phyloP scores from a whole-genome alignment of 306 rosid genomes.

The Urtica urens region DNA sequence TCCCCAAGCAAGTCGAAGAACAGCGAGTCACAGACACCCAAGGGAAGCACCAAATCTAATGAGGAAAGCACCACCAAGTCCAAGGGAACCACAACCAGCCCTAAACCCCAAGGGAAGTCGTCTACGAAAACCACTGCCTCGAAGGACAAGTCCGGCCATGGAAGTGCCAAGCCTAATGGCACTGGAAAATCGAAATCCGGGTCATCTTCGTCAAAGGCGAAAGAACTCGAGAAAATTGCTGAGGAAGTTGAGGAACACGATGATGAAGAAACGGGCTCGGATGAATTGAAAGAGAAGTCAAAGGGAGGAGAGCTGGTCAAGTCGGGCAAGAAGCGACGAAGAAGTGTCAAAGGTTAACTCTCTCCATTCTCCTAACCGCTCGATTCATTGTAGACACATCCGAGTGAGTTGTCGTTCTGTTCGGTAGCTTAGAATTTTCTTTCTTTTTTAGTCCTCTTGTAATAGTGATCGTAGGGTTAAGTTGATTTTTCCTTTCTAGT shows the following conservation, averaged over 20 bases:
- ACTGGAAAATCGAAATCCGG: constrained; percentile 41
- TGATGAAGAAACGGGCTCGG: constrained; percentile 22
- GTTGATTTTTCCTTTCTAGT: constrained; percentile 10
- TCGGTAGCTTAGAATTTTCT: too few species aligned
- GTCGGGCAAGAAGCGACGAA: constrained; percentile 65
- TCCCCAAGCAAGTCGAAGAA: constrained; percentile 36
- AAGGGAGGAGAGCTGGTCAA: constrained; percentile 48
- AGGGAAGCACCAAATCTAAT: constrained; percentile 42
- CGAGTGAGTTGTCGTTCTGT: too few species aligned
- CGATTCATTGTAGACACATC: constrained; percentile 20
- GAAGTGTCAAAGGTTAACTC: constrained; percentile 32
- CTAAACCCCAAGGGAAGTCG: constrained; percentile 42
- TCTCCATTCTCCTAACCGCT: not conserved
- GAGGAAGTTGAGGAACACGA: constrained; percentile 34
- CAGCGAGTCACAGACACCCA: constrained; percentile 27
- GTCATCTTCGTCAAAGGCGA: constrained; percentile 29
- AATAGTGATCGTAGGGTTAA: constrained; percentile 24
- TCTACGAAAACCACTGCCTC: constrained; percentile 36
- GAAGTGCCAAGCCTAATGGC: constrained; percentile 40
- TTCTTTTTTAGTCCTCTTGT: constrained; percentile 23
- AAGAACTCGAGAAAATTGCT: constrained; percentile 25
- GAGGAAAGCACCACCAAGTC: constrained; percentile 37
- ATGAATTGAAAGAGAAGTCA: constrained; percentile 20
- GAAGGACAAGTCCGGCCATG: constrained; percentile 38
- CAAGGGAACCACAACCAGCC: constrained; percentile 45